Percentiles rank a stretch among this genome's conserved stretches.
Conservation (phyloP, 2,329 filamentous ascomycete genomes). For the Leptographium galeiforme region DNA sequence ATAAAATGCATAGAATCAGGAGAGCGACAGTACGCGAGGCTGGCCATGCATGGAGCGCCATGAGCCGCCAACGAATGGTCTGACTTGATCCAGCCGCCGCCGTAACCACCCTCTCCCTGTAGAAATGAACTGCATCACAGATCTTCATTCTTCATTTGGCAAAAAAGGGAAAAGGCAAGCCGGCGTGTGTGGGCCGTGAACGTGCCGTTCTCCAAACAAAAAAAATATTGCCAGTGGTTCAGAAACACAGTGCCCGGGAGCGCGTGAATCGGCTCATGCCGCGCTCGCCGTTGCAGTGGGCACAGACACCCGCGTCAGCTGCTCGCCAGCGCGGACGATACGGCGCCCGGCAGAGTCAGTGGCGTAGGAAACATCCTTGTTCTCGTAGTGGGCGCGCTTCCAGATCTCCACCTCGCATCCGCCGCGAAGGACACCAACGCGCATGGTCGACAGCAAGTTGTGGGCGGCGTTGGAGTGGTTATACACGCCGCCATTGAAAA, state of each 20-base stretch:
- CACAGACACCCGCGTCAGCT: constrained; percentile 71
- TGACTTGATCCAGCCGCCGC: neutral
- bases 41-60: neutral
- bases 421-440: constrained; percentile 73
- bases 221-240: neutral
- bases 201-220: neutral
- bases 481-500: constrained; percentile 88
- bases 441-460: constrained; percentile 79
- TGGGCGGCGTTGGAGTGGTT: constrained; percentile 81
- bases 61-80: neutral
- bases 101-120: neutral
- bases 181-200: too few species aligned
- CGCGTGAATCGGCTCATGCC: constrained; percentile 36
- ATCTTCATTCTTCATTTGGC: neutral
- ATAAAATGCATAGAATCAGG: neutral
- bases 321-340: constrained; percentile 73
- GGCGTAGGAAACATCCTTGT: constrained; percentile 67
- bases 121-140: neutral
- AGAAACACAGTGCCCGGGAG: neutral
- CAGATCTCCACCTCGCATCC: constrained; percentile 86
- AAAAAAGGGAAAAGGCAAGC: neutral
- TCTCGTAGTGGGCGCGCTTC: constrained; percentile 75
- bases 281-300: constrained; percentile 75
- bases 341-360: constrained; percentile 71
- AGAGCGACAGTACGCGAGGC: neutral